Evolutionary conservation across 371 early-diverging fungal genomes (phyloP).

Genomic region (Mucor racemosus): DNA sequence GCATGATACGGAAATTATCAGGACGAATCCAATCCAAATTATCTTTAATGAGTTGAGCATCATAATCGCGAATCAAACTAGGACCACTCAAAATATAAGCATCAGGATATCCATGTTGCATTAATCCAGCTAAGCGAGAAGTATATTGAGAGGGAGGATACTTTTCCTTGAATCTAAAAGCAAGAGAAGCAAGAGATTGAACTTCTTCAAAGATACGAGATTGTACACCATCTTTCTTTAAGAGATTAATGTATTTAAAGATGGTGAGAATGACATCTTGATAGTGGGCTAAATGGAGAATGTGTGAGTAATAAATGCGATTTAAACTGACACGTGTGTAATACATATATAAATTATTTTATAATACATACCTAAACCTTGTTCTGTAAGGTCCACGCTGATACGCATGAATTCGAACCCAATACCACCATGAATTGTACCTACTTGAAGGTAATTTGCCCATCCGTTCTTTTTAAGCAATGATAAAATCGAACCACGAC

Average conservation of each 20-base stretch:
- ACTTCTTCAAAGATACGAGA: constrained; percentile 82
- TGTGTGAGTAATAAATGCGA: neutral
- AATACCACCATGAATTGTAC: constrained; percentile 68
- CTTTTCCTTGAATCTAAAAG: constrained; percentile 88
- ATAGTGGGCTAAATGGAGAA: constrained; percentile 53
- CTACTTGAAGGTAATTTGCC: constrained; percentile 81
- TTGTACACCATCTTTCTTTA: constrained; percentile 72
- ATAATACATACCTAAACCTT: constrained; percentile 68
- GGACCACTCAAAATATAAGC: constrained; percentile 74
- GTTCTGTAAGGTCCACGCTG: constrained; percentile 80
- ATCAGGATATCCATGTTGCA: constrained; percentile 73
- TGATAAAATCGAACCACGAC: constrained; percentile 86
- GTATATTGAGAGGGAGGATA: constrained; percentile 63
- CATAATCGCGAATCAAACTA: constrained; percentile 65
- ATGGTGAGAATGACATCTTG: constrained; percentile 78
- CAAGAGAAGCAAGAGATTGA: constrained; percentile 66
- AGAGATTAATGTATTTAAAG: constrained; percentile 89
- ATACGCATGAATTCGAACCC: constrained; percentile 86
- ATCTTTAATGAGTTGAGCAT: constrained; percentile 64
- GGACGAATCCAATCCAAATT: constrained; percentile 64
- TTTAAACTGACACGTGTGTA: constrained; percentile 8
- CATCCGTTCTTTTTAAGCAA: constrained; percentile 85
- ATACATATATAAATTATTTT: constrained; percentile 6
- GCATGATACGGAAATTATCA: constrained; percentile 70
- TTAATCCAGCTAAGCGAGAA: constrained; percentile 63